phyloP scores from a whole-genome alignment of 208 protist species.

The Trypanosoma conorhini region DNA sequence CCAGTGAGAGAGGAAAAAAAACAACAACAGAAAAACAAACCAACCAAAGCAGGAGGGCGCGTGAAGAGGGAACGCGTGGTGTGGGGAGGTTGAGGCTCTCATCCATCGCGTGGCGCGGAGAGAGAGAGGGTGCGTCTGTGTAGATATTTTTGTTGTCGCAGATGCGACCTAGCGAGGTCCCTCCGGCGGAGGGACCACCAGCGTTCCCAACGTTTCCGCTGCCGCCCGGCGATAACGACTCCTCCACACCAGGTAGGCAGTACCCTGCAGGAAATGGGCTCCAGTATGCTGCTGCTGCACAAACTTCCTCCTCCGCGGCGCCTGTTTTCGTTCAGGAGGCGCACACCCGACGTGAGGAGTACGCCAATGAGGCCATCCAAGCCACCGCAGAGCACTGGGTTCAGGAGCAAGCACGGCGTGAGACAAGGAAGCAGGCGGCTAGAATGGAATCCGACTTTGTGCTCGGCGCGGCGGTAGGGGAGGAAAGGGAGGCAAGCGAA shows the following conservation, averaged over 20 bases:
- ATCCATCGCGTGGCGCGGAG: not conserved
- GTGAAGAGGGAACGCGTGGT: not conserved
- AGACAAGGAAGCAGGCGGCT: not conserved
- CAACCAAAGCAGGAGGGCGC: not conserved
- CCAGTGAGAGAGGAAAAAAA: not conserved
- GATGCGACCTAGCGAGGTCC: conserved; percentile 12
- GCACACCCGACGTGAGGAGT: conserved; percentile 43
- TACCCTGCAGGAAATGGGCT: not conserved
- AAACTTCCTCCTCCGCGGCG: not conserved
- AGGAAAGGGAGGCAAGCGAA: not conserved
- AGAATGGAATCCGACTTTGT: not conserved
- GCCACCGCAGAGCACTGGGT: conserved; percentile 47
- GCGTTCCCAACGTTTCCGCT: conserved; percentile 19
- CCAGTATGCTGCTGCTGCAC: not conserved
- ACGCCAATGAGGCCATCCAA: conserved; percentile 43
- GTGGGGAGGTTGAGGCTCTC: not conserved
- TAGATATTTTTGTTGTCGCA: not conserved
- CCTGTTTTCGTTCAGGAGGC: conserved; percentile 7
- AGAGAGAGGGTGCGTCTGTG: not conserved
- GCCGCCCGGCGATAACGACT: conserved; percentile 4
- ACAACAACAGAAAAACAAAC: not conserved
- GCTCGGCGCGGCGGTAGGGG: not conserved
- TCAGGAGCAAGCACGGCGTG: conserved; percentile 36
- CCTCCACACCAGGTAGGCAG: not conserved
- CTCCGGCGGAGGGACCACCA: not conserved